A percentile compares a stretch with the other conserved stretches of the same genome.
These are phyloP conservation scores for Verruconis gallopava DNA, from an alignment of 2,329 filamentous ascomycete genomes.

Conservation along the genomic window DNA sequence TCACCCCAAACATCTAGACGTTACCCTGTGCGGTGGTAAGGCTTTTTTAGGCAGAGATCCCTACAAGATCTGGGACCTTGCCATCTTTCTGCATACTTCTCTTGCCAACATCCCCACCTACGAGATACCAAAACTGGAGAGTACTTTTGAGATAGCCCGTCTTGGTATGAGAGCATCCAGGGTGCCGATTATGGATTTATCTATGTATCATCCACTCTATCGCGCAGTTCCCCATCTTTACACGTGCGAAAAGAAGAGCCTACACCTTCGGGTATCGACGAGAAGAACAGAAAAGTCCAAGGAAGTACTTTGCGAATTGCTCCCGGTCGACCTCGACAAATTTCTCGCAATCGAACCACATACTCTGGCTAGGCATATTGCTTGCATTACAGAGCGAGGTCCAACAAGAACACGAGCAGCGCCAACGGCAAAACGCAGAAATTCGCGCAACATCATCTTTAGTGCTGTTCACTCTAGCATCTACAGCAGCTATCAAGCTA, in stretches of 20 bases:
- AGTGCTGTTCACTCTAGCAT: no score
- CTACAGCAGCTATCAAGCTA: no score
- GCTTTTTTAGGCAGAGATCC: background rate
- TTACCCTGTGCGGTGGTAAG: background rate
- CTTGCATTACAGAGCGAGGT: no score
- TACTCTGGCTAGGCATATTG: conserved; percentile 3
- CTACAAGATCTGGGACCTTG: conserved; percentile 2
- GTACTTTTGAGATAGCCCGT: background rate
- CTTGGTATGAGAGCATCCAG: conserved; percentile 3
- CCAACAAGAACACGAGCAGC: no score
- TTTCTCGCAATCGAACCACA: conserved; percentile 8
- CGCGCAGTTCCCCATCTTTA: conserved; percentile 4
- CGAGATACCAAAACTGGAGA: conserved; percentile 2
- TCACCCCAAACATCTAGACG: background rate
- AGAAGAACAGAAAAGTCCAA: background rate
- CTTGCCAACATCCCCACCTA: conserved; percentile 1
- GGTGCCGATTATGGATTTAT: conserved; percentile 9
- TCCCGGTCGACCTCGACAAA: conserved; percentile 8
- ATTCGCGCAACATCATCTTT: no score
- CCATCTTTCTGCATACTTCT: conserved; percentile 7
- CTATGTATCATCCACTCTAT: conserved; percentile 5
- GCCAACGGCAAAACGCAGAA: no score
- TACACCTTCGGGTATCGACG: conserved; percentile 5
- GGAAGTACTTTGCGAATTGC: background rate
- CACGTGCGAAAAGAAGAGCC: conserved; percentile 2